Base-by-base conservation (phyloP, 2,329 filamentous ascomycete genomes). In the Penicillium griseofulvum region DNA sequence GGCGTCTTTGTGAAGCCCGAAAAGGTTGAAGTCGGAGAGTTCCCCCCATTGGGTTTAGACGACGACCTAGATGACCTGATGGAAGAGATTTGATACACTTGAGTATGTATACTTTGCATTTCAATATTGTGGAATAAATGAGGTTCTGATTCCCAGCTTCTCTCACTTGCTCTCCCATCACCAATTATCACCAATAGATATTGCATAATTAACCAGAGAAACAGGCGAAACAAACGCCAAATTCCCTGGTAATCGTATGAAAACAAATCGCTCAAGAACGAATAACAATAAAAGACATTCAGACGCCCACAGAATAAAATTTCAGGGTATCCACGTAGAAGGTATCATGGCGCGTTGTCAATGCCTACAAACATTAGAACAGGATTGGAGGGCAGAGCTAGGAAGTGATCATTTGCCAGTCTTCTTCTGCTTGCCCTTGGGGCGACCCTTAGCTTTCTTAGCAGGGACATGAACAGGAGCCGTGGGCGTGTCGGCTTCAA, bases 1-100 rank as follows among this genome's bases (percentile, higher is more conserved):
- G 85, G 85, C 14, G 81, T 83, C 11, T 86, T 87, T 66, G 82
- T 86, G 1, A 78, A 84, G 59, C 80, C 85, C 11, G 85, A 87
- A 65, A 80, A 84, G 61, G 78, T 86, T 12, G 81, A 87, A 68
- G 78, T 83, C 4, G 85, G 85, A 8, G 81, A 86, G 58, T 87
- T 83, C 55, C 77, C 78, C 3, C 76, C 78, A 4, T 60, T 83
- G 56, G 75, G 71, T 4, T 47, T 76, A 55, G 80, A 81, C 58
- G 81, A 83, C 65, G 79, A 84, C 56, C 67, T 81, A 55, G 80
- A 81, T 58, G 76, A 77, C 59, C 71, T 79, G 50, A 79, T 83
- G 73, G 82, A 83, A 68, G 81, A 83, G 67, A 80, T 84, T 43
- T 79, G 60, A 71, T 28, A 19, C 22, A 59, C 71, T 78, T 28